Conservation (phyloP, 2,329 filamentous ascomycete species). For the Aspergillus sp. region DNA sequence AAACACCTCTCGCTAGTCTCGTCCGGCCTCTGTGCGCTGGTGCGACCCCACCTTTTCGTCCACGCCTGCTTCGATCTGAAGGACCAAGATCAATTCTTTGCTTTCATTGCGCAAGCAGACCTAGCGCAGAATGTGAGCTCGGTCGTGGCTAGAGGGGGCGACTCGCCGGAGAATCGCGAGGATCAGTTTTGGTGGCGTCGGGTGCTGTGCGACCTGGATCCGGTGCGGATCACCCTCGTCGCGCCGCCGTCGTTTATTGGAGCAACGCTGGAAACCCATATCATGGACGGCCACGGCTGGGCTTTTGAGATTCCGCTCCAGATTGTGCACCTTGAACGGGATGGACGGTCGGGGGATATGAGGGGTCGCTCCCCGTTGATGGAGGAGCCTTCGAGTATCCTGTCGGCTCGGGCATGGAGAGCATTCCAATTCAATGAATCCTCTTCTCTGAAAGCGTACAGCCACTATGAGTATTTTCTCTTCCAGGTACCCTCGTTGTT, state of each 20-base stretch:
- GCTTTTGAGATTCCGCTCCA: conserved; percentile 57
- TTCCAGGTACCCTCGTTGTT: conserved; percentile 57
- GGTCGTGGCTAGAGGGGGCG: conserved; percentile 39
- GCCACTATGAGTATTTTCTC: conserved; percentile 62
- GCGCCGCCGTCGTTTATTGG: conserved; percentile 57
- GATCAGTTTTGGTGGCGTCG: conserved; percentile 46
- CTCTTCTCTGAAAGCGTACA: conserved; percentile 62
- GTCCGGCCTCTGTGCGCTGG: conserved; percentile 45
- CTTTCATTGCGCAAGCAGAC: conserved; percentile 27
- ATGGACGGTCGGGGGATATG: conserved; percentile 6
- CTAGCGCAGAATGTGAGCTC: conserved; percentile 38
- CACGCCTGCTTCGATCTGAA: conserved; percentile 39
- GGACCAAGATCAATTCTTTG: conserved; percentile 27
- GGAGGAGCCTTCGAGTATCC: conserved; percentile 32
- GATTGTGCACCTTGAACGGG: conserved; percentile 43
- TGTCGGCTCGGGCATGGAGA: conserved; percentile 57
- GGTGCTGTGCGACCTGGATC: conserved; percentile 48
- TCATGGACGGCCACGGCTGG: conserved; percentile 54
- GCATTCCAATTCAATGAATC: conserved; percentile 64
- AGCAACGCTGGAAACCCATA: conserved; percentile 49
- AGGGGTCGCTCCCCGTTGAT: conserved; percentile 21
- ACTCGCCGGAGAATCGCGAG: conserved; percentile 31
- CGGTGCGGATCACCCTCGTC: conserved; percentile 47
- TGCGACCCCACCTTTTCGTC: conserved; percentile 51
- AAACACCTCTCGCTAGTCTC: conserved; percentile 52